These are phyloP conservation scores for Aspergillus floridensis DNA, from an alignment of 2,329 filamentous ascomycete species.

Conservation along the genomic window DNA sequence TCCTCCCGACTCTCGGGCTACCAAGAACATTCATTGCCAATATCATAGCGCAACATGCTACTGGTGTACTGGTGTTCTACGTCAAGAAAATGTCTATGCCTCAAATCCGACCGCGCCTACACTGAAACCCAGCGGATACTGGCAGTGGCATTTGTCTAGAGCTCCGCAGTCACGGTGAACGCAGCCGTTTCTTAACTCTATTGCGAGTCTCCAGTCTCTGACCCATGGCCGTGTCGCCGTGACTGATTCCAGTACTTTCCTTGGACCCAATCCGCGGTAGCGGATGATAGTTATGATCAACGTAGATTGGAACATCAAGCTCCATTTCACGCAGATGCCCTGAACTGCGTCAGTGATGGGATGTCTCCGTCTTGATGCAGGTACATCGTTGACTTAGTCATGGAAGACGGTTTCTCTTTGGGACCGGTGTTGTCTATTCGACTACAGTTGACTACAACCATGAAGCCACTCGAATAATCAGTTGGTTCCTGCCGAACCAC, in stretches of 20 bases:
- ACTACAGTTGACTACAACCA: neutral
- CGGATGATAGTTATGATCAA: neutral
- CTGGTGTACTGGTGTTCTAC: neutral
- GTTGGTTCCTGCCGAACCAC: neutral
- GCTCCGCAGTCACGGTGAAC: neutral
- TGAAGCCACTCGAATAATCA: constrained; percentile 3
- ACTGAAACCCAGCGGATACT: neutral
- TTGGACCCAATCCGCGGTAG: neutral
- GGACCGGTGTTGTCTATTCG: neutral
- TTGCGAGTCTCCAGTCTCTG: neutral
- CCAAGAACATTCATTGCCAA: neutral
- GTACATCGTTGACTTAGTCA: neutral
- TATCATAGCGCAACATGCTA: neutral
- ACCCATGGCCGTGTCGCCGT: neutral
- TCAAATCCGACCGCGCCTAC: neutral
- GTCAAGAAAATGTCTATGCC: neutral
- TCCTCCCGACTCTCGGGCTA: neutral
- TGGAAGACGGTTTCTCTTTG: neutral
- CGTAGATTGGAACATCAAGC: neutral
- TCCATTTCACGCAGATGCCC: neutral
- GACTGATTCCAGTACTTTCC: neutral
- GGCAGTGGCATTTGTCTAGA: neutral
- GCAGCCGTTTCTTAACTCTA: neutral
- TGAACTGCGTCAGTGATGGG: neutral
- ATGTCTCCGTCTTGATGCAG: neutral